Conservation (phyloP, 495 filamentous ascomycete species). For the Tetracladium setigerum region DNA sequence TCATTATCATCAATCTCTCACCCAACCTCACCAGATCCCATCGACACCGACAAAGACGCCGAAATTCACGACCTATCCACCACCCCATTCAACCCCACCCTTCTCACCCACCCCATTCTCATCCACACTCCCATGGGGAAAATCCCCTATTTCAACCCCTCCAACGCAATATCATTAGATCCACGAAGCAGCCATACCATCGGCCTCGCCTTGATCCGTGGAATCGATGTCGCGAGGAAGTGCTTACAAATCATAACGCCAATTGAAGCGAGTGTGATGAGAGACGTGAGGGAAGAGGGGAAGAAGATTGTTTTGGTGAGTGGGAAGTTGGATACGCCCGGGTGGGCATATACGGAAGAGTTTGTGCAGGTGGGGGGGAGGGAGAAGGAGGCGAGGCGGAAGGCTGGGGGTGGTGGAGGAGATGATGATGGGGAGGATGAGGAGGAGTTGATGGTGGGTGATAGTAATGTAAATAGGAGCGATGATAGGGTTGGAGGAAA, state of each 20-base stretch:
- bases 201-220: slow-evolving; percentile 46
- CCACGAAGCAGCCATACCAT: slow-evolving; percentile 27
- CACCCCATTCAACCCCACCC: background rate
- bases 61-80: slow-evolving; percentile 1
- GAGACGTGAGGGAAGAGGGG: slow-evolving; percentile 21
- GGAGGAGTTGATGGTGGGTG: too few relatives aligned
- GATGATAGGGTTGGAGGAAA: slow-evolving; percentile 1
- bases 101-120: slow-evolving; percentile 7
- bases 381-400: slow-evolving; percentile 1
- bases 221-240: slow-evolving; percentile 37
- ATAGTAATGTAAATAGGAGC: slow-evolving; percentile 3
- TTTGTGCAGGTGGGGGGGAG: slow-evolving; percentile 20
- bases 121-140: slow-evolving; percentile 12
- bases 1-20: background rate
- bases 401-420: slow-evolving; percentile 10
- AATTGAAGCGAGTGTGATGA: slow-evolving; percentile 25
- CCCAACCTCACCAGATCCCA: too few relatives aligned
- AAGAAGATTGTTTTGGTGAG: slow-evolving; percentile 44
- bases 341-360: slow-evolving; percentile 51
- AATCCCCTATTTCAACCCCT: slow-evolving; percentile 23
- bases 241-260: slow-evolving; percentile 47
- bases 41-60: background rate
- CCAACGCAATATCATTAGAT: slow-evolving; percentile 15
- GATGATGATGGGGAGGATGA: slow-evolving; percentile 14
- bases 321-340: slow-evolving; percentile 49